Conservation (phyloP, 1,284 basidiomycete genomes). For the Schizophyllum amplum region DNA sequence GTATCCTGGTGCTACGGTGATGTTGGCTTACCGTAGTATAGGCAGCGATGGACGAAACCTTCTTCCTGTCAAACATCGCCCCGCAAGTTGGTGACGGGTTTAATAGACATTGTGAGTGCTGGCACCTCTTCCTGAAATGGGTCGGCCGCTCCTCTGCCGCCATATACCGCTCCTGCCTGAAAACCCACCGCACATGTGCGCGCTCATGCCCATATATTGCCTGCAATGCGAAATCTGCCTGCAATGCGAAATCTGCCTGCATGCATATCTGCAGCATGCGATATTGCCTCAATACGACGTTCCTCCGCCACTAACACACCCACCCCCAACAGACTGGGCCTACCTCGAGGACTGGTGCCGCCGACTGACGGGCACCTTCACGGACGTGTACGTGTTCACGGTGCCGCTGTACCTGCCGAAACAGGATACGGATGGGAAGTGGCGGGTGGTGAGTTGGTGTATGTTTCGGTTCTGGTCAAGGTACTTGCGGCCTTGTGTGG, state of each 20-base stretch:
- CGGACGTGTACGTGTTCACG: slow-evolving; percentile 97
- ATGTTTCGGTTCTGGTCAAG: not conserved
- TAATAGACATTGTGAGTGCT: slow-evolving; percentile 90
- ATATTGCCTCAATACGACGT: too few species aligned
- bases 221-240: too few species aligned
- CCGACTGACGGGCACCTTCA: slow-evolving; percentile 75
- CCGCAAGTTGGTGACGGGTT: slow-evolving; percentile 98
- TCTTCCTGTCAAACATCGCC: slow-evolving; percentile 91
- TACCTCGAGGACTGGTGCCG: slow-evolving; percentile 96
- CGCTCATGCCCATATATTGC: too few species aligned
- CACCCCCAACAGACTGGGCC: slow-evolving; percentile 71
- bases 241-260: too few species aligned
- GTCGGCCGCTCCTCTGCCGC: too few species aligned
- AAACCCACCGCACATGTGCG: too few species aligned
- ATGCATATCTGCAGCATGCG: too few species aligned
- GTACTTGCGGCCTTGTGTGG: not conserved
- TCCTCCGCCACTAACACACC: not conserved
- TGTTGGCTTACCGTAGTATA: slow-evolving; percentile 23
- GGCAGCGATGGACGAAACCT: slow-evolving; percentile 96
- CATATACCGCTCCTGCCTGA: too few species aligned
- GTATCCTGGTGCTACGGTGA: not conserved
- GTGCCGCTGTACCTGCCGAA: slow-evolving; percentile 94
- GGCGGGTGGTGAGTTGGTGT: slow-evolving; percentile 70
- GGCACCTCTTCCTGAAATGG: too few species aligned
- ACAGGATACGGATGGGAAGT: slow-evolving; percentile 83